phyloP scores from a whole-genome alignment of 192 early-diverging fungal species.

The Linnemannia hyalina region DNA sequence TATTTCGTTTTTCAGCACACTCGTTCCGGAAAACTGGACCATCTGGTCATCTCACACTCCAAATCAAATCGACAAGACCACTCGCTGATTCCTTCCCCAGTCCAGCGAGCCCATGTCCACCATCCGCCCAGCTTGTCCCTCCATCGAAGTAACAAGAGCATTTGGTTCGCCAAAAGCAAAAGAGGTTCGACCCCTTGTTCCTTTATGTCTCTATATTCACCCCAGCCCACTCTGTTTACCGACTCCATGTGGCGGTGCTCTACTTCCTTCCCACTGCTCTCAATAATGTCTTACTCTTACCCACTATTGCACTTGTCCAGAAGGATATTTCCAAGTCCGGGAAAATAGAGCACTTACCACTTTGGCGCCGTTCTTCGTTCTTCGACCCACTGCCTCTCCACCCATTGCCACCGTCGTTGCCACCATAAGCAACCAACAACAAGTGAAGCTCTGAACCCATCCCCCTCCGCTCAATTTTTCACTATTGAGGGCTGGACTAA shows the following conservation, averaged over 20 bases:
- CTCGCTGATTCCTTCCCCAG: background rate
- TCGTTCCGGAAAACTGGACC: background rate
- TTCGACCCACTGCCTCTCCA: background rate
- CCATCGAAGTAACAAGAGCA: background rate
- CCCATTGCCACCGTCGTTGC: no score
- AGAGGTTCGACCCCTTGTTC: background rate
- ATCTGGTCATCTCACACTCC: background rate
- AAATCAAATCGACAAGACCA: background rate
- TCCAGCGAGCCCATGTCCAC: background rate
- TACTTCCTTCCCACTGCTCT: no score
- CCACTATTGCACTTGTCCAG: background rate
- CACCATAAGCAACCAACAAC: background rate
- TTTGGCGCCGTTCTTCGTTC: background rate
- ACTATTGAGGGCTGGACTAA: no score
- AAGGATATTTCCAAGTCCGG: background rate
- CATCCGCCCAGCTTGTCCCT: background rate
- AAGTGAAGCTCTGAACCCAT: no score
- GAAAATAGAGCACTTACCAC: background rate
- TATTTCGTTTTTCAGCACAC: background rate
- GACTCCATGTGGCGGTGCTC: background rate
- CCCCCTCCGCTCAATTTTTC: no score
- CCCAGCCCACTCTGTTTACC: background rate
- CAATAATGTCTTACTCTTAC: no score
- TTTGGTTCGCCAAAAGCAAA: background rate
- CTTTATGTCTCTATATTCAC: background rate